A percentile compares a stretch with the other conserved stretches of the same genome.
phyloP scores from a whole-genome alignment of 1,284 basidiomycete genomes.

The Tilletiaria anomala region DNA sequence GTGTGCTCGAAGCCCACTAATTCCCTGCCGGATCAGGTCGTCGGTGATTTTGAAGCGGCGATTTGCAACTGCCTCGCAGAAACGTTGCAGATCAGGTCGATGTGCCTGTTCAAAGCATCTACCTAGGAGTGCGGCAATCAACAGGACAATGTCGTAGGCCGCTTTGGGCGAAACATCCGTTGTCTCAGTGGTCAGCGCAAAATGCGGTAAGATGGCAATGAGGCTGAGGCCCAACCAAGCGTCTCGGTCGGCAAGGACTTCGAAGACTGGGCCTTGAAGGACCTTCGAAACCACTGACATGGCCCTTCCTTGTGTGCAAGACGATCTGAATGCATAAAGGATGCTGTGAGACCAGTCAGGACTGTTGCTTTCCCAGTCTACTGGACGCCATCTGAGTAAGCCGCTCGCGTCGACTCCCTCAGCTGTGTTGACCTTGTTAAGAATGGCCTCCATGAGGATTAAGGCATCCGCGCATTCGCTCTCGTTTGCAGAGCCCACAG shows the following conservation, averaged over 20 bases:
- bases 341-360: neutral
- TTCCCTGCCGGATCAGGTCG: constrained; percentile 80
- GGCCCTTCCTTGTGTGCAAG: neutral
- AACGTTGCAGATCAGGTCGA: constrained; percentile 44
- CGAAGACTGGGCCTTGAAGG: too few species aligned
- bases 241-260: neutral
- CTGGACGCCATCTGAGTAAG: constrained; percentile 56
- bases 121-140: neutral
- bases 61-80: constrained; percentile 78
- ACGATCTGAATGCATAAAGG: neutral
- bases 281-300: neutral
- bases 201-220: neutral
- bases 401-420: too few species aligned
- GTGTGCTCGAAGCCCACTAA: constrained; percentile 66
- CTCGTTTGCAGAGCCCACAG: constrained; percentile 68
- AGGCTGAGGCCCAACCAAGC: neutral
- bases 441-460: constrained; percentile 53
- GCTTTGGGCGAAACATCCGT: too few species aligned
- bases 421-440: constrained; percentile 51
- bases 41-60: constrained; percentile 79
- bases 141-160: too few species aligned
- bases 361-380: constrained; percentile 55
- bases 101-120: neutral
- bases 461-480: constrained; percentile 61
- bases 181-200: neutral